Base-by-base conservation (phyloP, 345 rosid genomes). In the Hibiscus tridactylites region DNA sequence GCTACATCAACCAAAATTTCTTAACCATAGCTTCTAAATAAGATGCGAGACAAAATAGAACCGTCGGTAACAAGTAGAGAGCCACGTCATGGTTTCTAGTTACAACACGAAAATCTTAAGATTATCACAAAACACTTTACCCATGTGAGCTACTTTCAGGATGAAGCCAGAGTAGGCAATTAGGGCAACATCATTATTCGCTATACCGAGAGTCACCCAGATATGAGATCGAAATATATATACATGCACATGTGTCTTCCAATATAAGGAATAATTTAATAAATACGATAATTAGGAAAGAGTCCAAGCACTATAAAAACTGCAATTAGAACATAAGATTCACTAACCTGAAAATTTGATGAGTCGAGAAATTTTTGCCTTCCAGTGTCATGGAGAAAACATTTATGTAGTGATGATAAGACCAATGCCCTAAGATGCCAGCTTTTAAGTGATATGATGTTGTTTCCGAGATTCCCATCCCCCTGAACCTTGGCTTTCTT, bases 361-460 rank as follows among this genome's bases (percentile, higher is more conserved):
- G 96, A 75, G 68, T 92, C 92, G 6, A 95, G 92, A 74, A 92
- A 88, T 83, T 89, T 95, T 77, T 78, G 62, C 74, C 75, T 85
- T 50, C 94, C 94, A 6, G 87, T 88, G 81, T 92, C 99, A 77
- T 88, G 83, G 39, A 86, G 81, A 76, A 92, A 95, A 73, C 97
- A 95, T 61, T 90, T 90, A 73, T 88, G 91, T 74, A 92, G 81
- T 52, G 96, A 86, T 3, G 98, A 90, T 42, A 90, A 29, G 24
- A 92, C 86, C 82, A 90, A 76, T 3, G 91, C 87, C 77, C 89
- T 89, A 49, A 95, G 84, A 78, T 92, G 97, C 98, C 98, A 95
- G 79, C 66, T 81, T 78, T 81, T 83, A 54, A 84, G 80, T 21
- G 90, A 61, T 44, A 69, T 17, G 6, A 42, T 61, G 47, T 37